These are phyloP conservation scores for Aspergillus steynii DNA, from an alignment of 495 filamentous ascomycete species.

Conservation along the genomic window DNA sequence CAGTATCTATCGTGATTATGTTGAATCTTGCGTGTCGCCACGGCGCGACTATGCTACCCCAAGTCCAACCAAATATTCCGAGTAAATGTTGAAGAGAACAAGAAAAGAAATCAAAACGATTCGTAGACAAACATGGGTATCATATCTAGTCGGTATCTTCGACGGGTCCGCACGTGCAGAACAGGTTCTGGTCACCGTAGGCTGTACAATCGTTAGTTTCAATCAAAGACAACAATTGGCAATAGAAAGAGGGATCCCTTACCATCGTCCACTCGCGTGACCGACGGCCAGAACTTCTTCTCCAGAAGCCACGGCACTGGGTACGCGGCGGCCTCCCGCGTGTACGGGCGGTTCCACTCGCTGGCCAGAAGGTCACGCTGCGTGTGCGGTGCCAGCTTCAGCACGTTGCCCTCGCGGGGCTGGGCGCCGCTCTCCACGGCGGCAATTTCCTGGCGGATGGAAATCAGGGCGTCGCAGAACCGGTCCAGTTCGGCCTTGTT, in stretches of 20 bases:
- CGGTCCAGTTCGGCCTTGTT: conserved; percentile 91
- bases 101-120: conserved; percentile 2
- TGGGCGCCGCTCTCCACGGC: conserved; percentile 79
- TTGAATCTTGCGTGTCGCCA: conserved; percentile 22
- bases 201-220: conserved; percentile 49
- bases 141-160: conserved; percentile 47
- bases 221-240: conserved; percentile 2
- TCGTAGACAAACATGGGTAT: conserved; percentile 40
- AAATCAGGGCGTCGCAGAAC: conserved; percentile 90
- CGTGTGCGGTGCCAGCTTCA: conserved; percentile 91
- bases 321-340: conserved; percentile 82
- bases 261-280: conserved; percentile 90
- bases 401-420: conserved; percentile 80
- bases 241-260: conserved; percentile 27
- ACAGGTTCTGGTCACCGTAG: conserved; percentile 89
- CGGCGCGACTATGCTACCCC: conserved; percentile 10
- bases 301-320: conserved; percentile 81
- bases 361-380: conserved; percentile 70
- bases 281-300: conserved; percentile 98
- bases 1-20: conserved; percentile 24
- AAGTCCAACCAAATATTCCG: conserved; percentile 4
- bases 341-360: conserved; percentile 79
- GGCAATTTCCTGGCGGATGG: conserved; percentile 83
- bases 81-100: conserved; percentile 18
- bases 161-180: conserved; percentile 92